Percentiles rank a stretch among this genome's conserved stretches.
Conservation (phyloP, 2,329 filamentous ascomycete genomes). For the Laburnicola sp. region DNA sequence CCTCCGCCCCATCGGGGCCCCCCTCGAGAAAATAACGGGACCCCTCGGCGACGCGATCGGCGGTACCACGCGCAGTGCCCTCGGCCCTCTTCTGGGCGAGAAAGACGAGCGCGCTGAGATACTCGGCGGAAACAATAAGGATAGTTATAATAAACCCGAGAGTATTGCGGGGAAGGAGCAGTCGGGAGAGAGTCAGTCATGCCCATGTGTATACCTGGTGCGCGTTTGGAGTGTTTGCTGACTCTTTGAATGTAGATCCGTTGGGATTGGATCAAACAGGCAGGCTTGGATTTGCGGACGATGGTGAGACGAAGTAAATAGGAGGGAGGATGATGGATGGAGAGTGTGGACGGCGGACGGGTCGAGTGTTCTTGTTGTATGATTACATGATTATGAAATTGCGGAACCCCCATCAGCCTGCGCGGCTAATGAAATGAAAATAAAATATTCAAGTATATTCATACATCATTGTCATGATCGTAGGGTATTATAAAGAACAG, state of each 20-base stretch:
- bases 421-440: no score
- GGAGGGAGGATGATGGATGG: neutral
- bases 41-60: slow-evolving; percentile 44
- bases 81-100: slow-evolving; percentile 41
- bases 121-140: slow-evolving; percentile 46
- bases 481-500: neutral
- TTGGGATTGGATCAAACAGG: slow-evolving; percentile 46
- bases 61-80: slow-evolving; percentile 40
- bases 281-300: slow-evolving; percentile 42
- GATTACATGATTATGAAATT: neutral
- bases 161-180: slow-evolving; percentile 46
- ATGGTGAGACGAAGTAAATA: slow-evolving; percentile 12
- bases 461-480: neutral
- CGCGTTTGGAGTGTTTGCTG: no score
- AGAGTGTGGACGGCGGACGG: neutral
- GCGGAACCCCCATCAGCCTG: no score
- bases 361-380: neutral
- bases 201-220: no score
- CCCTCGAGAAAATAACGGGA: slow-evolving; percentile 43
- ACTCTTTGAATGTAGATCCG: slow-evolving; percentile 23
- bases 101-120: slow-evolving; percentile 43
- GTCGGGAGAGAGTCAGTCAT: slow-evolving; percentile 33
- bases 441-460: no score
- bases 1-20: slow-evolving; percentile 45
- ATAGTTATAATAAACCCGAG: slow-evolving; percentile 43